A percentile compares a stretch with the other conserved stretches of the same genome.
These are phyloP conservation scores for Persicaria tinctoria DNA, from an alignment of 148 eudicot species.

Conservation along the genomic window DNA sequence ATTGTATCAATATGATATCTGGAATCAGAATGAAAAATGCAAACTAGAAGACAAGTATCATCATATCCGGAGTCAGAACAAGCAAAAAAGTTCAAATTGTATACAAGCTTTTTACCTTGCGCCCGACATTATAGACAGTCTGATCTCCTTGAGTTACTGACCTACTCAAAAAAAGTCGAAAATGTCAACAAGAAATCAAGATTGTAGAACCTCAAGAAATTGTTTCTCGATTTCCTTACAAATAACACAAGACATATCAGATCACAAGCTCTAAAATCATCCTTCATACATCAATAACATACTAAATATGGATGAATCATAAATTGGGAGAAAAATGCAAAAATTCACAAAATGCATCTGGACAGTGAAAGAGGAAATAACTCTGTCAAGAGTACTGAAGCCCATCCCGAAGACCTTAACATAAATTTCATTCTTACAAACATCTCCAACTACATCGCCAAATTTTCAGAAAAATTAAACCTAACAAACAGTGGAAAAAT, in stretches of 20 bases:
- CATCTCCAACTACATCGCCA: neutral
- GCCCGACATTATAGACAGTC: conserved; percentile 11
- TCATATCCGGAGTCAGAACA: neutral
- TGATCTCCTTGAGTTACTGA: conserved; percentile 38
- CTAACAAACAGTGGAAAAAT: neutral
- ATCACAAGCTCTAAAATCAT: neutral
- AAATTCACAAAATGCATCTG: neutral
- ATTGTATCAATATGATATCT: neutral
- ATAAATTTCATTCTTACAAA: neutral
- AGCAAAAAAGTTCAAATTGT: neutral
- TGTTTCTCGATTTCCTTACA: too few species aligned
- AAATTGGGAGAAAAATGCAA: neutral
- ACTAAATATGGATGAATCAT: neutral
- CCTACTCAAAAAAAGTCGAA: conserved; percentile 25
- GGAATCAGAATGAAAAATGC: neutral
- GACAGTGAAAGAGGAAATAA: neutral
- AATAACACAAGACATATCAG: too few species aligned
- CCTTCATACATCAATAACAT: neutral
- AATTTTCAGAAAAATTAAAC: neutral
- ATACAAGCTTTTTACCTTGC: conserved; percentile 24
- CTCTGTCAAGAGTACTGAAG: neutral
- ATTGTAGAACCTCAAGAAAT: neutral
- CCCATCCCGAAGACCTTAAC: neutral
- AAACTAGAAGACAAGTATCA: neutral
- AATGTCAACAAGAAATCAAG: neutral